Evolutionary conservation across 1,284 basidiomycete species (phyloP).

Genomic region (Laetiporus sulphureus): DNA sequence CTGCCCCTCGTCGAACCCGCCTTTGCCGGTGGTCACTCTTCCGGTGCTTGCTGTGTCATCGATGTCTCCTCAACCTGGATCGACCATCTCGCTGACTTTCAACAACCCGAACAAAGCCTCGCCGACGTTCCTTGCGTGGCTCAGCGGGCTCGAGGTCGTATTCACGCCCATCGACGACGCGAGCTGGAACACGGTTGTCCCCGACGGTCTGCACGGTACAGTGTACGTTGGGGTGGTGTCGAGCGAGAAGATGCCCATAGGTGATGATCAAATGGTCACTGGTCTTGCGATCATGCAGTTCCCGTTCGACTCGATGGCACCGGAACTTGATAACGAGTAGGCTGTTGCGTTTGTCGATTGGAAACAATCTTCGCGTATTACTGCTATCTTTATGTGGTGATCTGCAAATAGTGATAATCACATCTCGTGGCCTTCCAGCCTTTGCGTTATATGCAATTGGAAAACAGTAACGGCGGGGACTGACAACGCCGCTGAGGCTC

Average conservation of each 20-base stretch:
- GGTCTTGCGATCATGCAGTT: conserved; percentile 28
- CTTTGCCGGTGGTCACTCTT: conserved; percentile 34
- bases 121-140: conserved; percentile 31
- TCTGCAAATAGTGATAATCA: too few species aligned
- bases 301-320: conserved; percentile 16
- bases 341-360: too few species aligned
- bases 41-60: conserved; percentile 28
- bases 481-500: too few species aligned
- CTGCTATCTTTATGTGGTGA: too few species aligned
- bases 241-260: conserved; percentile 18
- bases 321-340: background rate
- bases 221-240: conserved; percentile 27
- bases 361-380: too few species aligned
- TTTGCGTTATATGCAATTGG: too few species aligned
- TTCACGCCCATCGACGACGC: conserved; percentile 26
- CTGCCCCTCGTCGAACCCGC: conserved; percentile 38
- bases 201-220: conserved; percentile 23
- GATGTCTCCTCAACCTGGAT: conserved; percentile 17
- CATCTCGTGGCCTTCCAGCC: too few species aligned
- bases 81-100: conserved; percentile 22
- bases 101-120: conserved; percentile 14
- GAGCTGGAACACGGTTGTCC: conserved; percentile 26
- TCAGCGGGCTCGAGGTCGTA: conserved; percentile 29
- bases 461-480: too few species aligned
- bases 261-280: conserved; percentile 20